Percentiles rank a stretch among this genome's conserved stretches.
Evolutionary conservation across 768 basidiomycete species (phyloP).

Genomic region (Tylopilus balloui): DNA sequence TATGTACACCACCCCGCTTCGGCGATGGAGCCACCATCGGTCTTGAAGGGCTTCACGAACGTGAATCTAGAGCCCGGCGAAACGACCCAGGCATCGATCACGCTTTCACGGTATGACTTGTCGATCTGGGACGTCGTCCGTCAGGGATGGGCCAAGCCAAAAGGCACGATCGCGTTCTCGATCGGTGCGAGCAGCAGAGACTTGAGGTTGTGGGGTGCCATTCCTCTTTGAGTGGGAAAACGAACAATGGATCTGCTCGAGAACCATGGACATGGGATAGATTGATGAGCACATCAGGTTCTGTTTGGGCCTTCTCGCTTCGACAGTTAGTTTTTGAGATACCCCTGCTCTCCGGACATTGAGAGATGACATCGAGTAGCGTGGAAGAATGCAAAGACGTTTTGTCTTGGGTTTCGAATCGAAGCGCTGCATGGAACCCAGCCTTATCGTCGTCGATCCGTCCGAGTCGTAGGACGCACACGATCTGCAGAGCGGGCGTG

Average conservation of each 20-base stretch:
- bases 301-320: not conserved
- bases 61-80: slow-evolving; percentile 47
- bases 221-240: slow-evolving; percentile 14
- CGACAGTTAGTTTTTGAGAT: not conserved
- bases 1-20: slow-evolving; percentile 65
- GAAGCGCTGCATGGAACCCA: no score
- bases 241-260: not conserved
- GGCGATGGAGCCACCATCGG: slow-evolving; percentile 64
- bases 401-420: no score
- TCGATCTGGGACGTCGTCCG: slow-evolving; percentile 71
- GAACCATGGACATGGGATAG: not conserved
- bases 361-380: not conserved
- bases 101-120: slow-evolving; percentile 63
- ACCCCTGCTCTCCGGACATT: not conserved
- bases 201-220: slow-evolving; percentile 44
- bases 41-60: slow-evolving; percentile 69
- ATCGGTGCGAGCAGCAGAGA: slow-evolving; percentile 71
- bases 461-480: no score
- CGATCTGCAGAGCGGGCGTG: no score
- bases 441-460: no score
- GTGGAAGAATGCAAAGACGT: no score
- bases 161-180: slow-evolving; percentile 56
- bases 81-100: slow-evolving; percentile 45
- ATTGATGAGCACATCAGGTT: not conserved
- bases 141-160: slow-evolving; percentile 73